phyloP scores from a whole-genome alignment of 257 asterid species.

The Striga asiatica region DNA sequence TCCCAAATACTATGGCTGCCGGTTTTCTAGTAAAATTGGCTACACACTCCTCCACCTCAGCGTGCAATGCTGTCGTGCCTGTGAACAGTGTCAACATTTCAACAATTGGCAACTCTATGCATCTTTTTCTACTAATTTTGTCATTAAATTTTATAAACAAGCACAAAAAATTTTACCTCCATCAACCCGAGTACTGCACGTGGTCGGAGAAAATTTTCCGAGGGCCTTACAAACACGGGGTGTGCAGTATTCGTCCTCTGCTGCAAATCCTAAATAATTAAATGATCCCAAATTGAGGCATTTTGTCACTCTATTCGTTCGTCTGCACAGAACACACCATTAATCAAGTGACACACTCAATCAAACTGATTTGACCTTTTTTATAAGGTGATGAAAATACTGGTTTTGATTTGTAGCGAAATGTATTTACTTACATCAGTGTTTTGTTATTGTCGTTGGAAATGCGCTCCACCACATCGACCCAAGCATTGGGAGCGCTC shows the following conservation, averaged over 20 bases:
- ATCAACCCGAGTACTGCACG: constrained; percentile 71
- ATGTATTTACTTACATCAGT: constrained; percentile 28
- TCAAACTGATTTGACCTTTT: not conserved
- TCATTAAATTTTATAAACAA: not conserved
- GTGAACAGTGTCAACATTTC: constrained; percentile 8
- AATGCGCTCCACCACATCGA: constrained; percentile 80
- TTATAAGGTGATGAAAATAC: not conserved
- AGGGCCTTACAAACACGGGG: constrained; percentile 66
- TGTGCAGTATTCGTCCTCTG: constrained; percentile 76
- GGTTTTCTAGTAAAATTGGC: constrained; percentile 74
- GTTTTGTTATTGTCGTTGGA: constrained; percentile 73
- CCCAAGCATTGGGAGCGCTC: constrained; percentile 87
- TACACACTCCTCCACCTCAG: constrained; percentile 63
- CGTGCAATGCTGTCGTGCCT: constrained; percentile 63
- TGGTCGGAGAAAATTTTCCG: constrained; percentile 51
- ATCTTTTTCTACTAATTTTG: not conserved
- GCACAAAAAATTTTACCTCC: constrained; percentile 37
- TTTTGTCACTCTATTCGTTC: constrained; percentile 37
- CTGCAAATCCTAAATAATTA: constrained; percentile 62
- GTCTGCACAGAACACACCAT: constrained; percentile 28
- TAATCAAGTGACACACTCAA: not conserved
- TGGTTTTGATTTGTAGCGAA: too few species aligned
- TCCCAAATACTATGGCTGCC: constrained; percentile 66
- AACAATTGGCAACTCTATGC: too few species aligned
- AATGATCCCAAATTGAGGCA: constrained; percentile 48